These are phyloP conservation scores for Actinomortierella wolfii DNA, from an alignment of 371 early-diverging fungal genomes.

Conservation along the genomic window DNA sequence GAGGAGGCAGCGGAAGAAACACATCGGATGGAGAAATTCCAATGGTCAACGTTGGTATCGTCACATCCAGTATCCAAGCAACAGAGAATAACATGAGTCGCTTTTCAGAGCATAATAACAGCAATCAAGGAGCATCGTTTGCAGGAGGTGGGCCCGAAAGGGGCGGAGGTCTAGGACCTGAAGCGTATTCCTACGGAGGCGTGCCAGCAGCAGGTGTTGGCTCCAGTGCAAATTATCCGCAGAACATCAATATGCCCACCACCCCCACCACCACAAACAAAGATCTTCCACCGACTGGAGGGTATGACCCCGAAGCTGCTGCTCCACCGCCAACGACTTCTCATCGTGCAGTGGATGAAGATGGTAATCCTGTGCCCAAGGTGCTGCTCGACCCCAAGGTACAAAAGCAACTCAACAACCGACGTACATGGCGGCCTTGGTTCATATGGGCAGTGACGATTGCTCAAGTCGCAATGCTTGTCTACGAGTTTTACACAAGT, in stretches of 20 bases:
- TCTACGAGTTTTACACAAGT: conserved; percentile 59
- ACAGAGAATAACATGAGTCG: not conserved
- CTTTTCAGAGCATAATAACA: too few relatives aligned
- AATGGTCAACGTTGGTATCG: conserved; percentile 30
- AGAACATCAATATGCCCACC: not conserved
- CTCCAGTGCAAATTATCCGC: not conserved
- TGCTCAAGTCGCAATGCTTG: conserved; percentile 56
- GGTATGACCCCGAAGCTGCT: conserved; percentile 5
- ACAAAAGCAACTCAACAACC: conserved; percentile 26
- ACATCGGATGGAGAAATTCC: conserved; percentile 17
- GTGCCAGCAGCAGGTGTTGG: too few relatives aligned
- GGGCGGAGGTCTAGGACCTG: too few relatives aligned
- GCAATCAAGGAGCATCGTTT: too few relatives aligned
- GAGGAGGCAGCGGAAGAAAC: too few relatives aligned
- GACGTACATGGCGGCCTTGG: conserved; percentile 44
- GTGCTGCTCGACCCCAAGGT: conserved; percentile 41
- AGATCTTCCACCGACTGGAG: not conserved
- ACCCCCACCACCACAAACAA: conserved; percentile 7
- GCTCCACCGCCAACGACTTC: conserved; percentile 4
- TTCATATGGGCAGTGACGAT: conserved; percentile 62
- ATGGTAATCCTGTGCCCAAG: conserved; percentile 27
- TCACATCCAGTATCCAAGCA: conserved; percentile 35
- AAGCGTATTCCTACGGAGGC: too few relatives aligned
- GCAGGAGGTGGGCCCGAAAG: too few relatives aligned
- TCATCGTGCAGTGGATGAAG: not conserved